Evolutionary conservation across 345 rosid species (phyloP), one percentile per base, ranked within the genome.

Genomic region (Eucalyptus grandis): DNA sequence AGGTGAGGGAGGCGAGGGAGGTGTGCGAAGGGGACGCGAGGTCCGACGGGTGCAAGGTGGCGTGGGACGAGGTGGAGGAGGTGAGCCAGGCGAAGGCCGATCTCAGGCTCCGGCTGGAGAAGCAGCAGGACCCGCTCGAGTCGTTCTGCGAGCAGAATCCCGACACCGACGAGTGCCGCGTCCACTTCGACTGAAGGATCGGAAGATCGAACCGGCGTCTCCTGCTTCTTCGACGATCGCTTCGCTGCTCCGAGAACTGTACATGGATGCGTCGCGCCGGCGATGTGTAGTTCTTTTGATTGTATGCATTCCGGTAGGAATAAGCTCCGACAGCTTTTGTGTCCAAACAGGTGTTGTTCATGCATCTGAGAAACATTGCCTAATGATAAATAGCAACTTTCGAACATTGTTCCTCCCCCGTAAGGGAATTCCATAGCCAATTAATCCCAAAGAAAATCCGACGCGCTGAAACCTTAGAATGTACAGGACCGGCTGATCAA

Each of bases 51-150:
- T 97, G 99, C 90, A 96, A 89, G 90, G 98, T 96, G 4, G 99
- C 99, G 34, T 97, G 98, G 99, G 99, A 97, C 87, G 99, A 97
- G 90, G 98, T 96, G 30, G 99, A 96, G 92, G 99, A 97, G 88
- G 94, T 96, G 30, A 97, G 99, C 90, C 96, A 94, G 87, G 99
- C 99, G 16, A 96, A 93, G 91, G 96, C 98, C n/a, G 95, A 97
- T 94, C 93, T 96, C 80, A 87, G 96, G 88, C 91, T 82, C 27
- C 90, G 89, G 91, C 80, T 95, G 49, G 87, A 82, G 77, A 77
- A 93, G 85, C 92, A 90, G 40, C 92, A 90, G 40, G 98, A 96
- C 91, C 99, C 98, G 5, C 96, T 97, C 46, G 96, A 95, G 72
- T 89, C 88, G 51, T 98, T 91, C 89, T 98, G 99, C n/a, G 94